These are phyloP conservation scores for Phtheirospermum japonicum DNA, from an alignment of 257 asterid genomes.

Conservation along the genomic window DNA sequence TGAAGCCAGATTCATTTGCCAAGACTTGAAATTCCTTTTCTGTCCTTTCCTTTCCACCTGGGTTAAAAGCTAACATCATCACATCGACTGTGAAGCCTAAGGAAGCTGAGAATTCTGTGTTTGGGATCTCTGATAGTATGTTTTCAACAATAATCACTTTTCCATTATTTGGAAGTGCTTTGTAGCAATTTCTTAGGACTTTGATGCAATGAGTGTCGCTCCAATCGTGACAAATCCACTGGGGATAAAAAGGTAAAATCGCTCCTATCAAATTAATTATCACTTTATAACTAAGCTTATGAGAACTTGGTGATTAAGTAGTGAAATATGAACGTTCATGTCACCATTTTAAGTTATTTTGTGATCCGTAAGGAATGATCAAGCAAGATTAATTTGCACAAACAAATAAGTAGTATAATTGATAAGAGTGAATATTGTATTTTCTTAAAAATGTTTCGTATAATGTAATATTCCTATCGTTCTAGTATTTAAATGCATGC, in stretches of 20 bases:
- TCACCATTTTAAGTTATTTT: too few relatives aligned
- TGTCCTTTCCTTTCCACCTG: slow-evolving; percentile 70
- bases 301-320: too few relatives aligned
- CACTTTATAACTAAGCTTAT: too few relatives aligned
- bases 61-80: slow-evolving; percentile 43
- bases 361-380: too few relatives aligned
- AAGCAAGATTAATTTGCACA: too few relatives aligned
- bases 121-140: slow-evolving; percentile 41
- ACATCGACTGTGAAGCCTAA: slow-evolving; percentile 35
- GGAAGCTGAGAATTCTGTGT: slow-evolving; percentile 6
- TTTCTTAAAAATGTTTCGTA: too few relatives aligned
- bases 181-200: not conserved
- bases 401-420: too few relatives aligned
- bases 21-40: slow-evolving; percentile 53
- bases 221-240: slow-evolving; percentile 19
- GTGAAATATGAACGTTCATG: too few relatives aligned
- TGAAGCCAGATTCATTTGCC: slow-evolving; percentile 51
- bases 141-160: slow-evolving; percentile 27
- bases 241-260: not conserved
- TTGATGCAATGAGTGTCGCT: slow-evolving; percentile 4
- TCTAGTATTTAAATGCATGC: too few relatives aligned
- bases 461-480: too few relatives aligned
- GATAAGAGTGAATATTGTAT: too few relatives aligned
- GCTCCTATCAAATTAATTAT: not conserved
- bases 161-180: slow-evolving; percentile 10